phyloP scores from a whole-genome alignment of 2,329 filamentous ascomycete species.

The Fusarium fujikuroi region DNA sequence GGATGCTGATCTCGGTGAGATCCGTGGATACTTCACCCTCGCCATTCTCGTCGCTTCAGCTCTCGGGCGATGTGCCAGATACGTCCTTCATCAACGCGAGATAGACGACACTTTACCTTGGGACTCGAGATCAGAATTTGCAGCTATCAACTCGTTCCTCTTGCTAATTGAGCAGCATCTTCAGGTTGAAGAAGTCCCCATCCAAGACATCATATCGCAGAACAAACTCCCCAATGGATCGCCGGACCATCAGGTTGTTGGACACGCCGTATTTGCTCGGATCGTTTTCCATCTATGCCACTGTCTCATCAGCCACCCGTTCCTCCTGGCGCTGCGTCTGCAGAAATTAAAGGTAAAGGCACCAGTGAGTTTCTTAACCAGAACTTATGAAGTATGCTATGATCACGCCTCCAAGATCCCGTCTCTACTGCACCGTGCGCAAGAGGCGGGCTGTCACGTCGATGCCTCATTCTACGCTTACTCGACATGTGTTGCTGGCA shows the following conservation, averaged over 20 bases:
- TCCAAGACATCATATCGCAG: not conserved
- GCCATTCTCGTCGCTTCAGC: not conserved
- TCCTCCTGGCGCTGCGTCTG: not conserved
- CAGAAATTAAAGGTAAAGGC: fast-evolving
- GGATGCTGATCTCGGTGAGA: not conserved
- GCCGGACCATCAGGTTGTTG: not conserved
- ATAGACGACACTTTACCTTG: not conserved
- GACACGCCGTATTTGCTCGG: not conserved
- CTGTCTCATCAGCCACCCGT: not conserved
- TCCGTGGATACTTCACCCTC: not conserved
- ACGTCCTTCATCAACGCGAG: not conserved
- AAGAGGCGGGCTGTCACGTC: not conserved
- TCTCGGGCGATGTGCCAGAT: not conserved
- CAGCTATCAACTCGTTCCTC: not conserved
- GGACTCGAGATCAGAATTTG: not conserved
- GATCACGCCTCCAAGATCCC: not conserved
- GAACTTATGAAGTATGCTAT: not conserved
- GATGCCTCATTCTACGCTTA: not conserved
- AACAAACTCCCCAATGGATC: not conserved
- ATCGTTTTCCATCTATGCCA: not conserved
- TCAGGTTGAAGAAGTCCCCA: not conserved
- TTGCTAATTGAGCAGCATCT: not conserved
- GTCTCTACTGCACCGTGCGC: not conserved
- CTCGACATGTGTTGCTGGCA: not conserved
- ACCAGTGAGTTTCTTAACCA: not conserved